Percentiles rank a stretch among this genome's conserved stretches.
Conservation (phyloP, 1,139 yeast genomes). For the Candida tropicalis region DNA sequence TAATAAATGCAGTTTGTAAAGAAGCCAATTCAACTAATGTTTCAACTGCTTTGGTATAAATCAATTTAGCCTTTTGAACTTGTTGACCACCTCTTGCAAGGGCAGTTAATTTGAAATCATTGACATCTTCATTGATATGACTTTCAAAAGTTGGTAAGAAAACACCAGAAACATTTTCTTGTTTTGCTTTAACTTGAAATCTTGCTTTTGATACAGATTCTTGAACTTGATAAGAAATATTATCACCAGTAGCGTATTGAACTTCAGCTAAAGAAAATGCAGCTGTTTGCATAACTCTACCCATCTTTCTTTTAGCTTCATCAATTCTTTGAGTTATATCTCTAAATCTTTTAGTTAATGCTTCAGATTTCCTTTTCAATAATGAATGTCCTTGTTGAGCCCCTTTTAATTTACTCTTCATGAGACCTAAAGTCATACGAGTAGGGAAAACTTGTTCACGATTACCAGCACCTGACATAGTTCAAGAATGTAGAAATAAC, state of each 20-base stretch:
- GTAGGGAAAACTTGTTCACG: slow-evolving; percentile 94
- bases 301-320: slow-evolving; percentile 97
- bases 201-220: slow-evolving; percentile 91
- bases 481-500: slow-evolving; percentile 1
- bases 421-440: slow-evolving; percentile 92
- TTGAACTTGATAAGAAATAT: slow-evolving; percentile 92
- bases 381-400: slow-evolving; percentile 96
- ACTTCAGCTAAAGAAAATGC: slow-evolving; percentile 97
- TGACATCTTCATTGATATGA: slow-evolving; percentile 77
- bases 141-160: slow-evolving; percentile 91
- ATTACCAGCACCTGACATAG: slow-evolving; percentile 52
- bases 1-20: slow-evolving; percentile 91
- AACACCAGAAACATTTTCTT: slow-evolving; percentile 96
- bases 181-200: slow-evolving; percentile 87
- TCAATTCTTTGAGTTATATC: slow-evolving; percentile 94
- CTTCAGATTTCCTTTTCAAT: slow-evolving; percentile 94
- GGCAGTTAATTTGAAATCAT: slow-evolving; percentile 95
- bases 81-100: slow-evolving; percentile 99
- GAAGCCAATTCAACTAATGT: slow-evolving; percentile 95
- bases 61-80: slow-evolving; percentile 90
- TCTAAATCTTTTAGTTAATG: slow-evolving; percentile 92
- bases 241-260: slow-evolving; percentile 94
- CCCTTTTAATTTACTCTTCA: slow-evolving; percentile 95
- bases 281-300: slow-evolving; percentile 97
- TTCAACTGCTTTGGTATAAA: slow-evolving; percentile 93